Conservation (phyloP, 1,284 basidiomycete species). For the Blastosporella zonata region DNA sequence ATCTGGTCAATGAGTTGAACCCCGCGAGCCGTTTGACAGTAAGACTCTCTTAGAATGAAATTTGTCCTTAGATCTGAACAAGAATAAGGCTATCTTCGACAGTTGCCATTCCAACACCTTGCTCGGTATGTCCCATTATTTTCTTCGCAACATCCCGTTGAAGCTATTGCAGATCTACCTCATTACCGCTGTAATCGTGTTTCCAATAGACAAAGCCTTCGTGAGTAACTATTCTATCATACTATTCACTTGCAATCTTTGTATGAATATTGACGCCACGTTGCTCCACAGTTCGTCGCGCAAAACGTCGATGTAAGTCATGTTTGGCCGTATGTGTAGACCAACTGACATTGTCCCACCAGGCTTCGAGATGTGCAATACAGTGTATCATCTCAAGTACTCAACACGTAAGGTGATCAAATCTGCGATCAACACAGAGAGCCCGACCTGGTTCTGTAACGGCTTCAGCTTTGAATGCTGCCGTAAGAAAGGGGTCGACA, state of each 20-base stretch:
- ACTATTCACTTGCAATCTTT: no score
- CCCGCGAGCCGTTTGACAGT: not conserved
- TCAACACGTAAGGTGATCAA: no score
- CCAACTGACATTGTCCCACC: no score
- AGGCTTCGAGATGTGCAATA: not conserved
- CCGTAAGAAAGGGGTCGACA: not conserved
- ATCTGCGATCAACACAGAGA: no score
- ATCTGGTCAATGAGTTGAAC: not conserved
- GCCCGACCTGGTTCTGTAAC: not conserved
- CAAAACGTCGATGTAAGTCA: not conserved
- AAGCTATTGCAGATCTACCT: not conserved
- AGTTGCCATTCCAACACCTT: slow-evolving; percentile 7
- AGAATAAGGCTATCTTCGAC: slow-evolving; percentile 3
- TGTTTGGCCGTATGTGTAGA: not conserved
- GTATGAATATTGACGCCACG: no score
- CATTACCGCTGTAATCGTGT: slow-evolving; percentile 6
- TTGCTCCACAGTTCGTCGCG: slow-evolving; percentile 2
- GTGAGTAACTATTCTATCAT: not conserved
- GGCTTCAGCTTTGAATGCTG: not conserved
- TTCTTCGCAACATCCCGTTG: no score
- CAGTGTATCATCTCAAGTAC: no score
- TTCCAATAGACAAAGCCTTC: not conserved
- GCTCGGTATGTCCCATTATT: not conserved
- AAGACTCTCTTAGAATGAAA: not conserved
- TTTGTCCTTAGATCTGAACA: not conserved